These are phyloP conservation scores for Steccherinum ochraceum DNA, from an alignment of 768 basidiomycete genomes.

Conservation along the genomic window DNA sequence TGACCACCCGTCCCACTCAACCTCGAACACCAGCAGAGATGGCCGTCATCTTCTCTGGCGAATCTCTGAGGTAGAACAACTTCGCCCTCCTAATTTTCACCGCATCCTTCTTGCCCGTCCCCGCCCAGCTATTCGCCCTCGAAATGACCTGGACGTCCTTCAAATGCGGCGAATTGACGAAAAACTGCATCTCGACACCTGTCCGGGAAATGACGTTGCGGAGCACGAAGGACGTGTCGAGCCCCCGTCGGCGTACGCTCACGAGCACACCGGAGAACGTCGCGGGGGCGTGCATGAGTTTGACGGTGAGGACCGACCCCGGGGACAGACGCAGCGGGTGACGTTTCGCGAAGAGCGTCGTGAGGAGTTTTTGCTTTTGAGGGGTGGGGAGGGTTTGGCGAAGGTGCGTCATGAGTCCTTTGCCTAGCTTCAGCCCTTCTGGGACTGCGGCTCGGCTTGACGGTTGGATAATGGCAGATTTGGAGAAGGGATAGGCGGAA, in stretches of 20 bases:
- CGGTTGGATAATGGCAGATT: conserved; percentile 49
- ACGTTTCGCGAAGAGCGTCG: conserved; percentile 63
- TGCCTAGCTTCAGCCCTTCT: conserved; percentile 52
- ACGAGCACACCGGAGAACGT: conserved; percentile 88
- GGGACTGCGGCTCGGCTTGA: conserved; percentile 36
- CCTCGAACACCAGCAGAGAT: conserved; percentile 46
- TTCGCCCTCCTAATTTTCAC: conserved; percentile 71
- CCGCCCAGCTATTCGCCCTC: conserved; percentile 39
- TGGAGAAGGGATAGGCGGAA: conserved; percentile 64
- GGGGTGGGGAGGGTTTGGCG: conserved; percentile 56
- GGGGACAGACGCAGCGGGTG: conserved; percentile 65
- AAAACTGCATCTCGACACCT: conserved; percentile 92
- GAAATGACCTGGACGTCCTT: conserved; percentile 81
- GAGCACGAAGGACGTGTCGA: conserved; percentile 82
- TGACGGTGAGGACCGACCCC: conserved; percentile 83
- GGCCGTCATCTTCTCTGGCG: conserved; percentile 80
- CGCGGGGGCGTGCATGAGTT: conserved; percentile 70
- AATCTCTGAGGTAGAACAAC: conserved; percentile 75
- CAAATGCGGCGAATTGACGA: conserved; percentile 78
- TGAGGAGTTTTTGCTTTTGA: conserved; percentile 64
- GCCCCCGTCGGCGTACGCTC: conserved; percentile 73
- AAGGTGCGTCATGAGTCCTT: conserved; percentile 75
- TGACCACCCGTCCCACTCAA: no score
- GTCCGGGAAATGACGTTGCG: conserved; percentile 88
- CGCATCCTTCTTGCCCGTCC: conserved; percentile 32